Percentiles rank a stretch among this genome's conserved stretches.
Evolutionary conservation across 495 filamentous ascomycete species (phyloP).

Genomic region (Aspergillus haitiensis): DNA sequence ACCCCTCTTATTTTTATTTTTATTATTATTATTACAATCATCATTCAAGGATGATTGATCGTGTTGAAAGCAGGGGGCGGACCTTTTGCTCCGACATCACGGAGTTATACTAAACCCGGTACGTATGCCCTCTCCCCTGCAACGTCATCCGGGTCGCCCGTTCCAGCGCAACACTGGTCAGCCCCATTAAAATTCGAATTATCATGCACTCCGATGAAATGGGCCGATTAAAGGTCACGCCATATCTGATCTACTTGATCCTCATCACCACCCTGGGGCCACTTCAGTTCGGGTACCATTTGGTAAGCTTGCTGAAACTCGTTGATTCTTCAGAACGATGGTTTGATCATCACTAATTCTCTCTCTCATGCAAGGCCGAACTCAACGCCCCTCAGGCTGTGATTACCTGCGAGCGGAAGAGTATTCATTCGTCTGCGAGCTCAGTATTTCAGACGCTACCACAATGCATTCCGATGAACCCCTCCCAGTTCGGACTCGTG

Average conservation of each 20-base stretch:
- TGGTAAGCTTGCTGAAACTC: slow-evolving; percentile 54
- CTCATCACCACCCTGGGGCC: slow-evolving; percentile 71
- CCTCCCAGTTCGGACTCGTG: slow-evolving; percentile 73
- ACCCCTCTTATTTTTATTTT: neutral
- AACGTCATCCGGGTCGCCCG: no score
- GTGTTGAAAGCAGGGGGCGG: neutral
- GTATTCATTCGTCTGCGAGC: slow-evolving; percentile 44
- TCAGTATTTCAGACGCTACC: slow-evolving; percentile 46
- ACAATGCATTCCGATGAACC: slow-evolving; percentile 81
- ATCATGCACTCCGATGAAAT: slow-evolving; percentile 28
- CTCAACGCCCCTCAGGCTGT: slow-evolving; percentile 92
- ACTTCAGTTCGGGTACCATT: slow-evolving; percentile 90
- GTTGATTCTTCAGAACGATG: neutral
- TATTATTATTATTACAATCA: neutral
- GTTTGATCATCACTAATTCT: slow-evolving; percentile 15
- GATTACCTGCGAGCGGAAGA: slow-evolving; percentile 73
- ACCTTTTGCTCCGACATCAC: neutral
- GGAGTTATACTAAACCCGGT: neutral
- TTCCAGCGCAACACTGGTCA: no score
- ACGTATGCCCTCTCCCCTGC: neutral
- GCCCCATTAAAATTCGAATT: neutral
- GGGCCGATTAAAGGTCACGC: slow-evolving; percentile 43
- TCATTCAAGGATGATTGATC: neutral
- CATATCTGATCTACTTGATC: slow-evolving; percentile 65
- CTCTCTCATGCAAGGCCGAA: slow-evolving; percentile 63